These are phyloP conservation scores for Zygoascus biomembranicola DNA, from an alignment of 805 yeast genomes.

Conservation along the genomic window DNA sequence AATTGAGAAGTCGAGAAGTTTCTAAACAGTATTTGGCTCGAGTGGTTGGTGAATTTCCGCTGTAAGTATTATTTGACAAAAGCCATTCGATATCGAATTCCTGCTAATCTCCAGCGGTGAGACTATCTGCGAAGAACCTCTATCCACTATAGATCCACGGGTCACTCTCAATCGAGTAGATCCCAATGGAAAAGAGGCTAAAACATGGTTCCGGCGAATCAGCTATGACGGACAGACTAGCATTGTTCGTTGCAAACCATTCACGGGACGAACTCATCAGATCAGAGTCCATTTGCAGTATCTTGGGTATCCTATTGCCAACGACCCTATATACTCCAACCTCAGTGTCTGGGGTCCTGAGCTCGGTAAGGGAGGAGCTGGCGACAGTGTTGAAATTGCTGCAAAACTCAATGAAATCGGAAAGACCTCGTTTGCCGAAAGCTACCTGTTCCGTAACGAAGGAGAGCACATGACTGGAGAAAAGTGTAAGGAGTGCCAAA, in stretches of 20 bases:
- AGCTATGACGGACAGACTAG: slow-evolving; percentile 63
- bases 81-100: background rate
- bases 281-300: slow-evolving; percentile 87
- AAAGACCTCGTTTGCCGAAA: slow-evolving; percentile 54
- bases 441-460: slow-evolving; percentile 38
- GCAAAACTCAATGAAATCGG: slow-evolving; percentile 55
- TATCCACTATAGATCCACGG: slow-evolving; percentile 65
- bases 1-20: slow-evolving; percentile 61
- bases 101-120: slow-evolving; percentile 25
- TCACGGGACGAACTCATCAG: slow-evolving; percentile 93
- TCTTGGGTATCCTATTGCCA: slow-evolving; percentile 83
- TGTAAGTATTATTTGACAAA: background rate
- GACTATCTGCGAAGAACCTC: slow-evolving; percentile 55
- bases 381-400: slow-evolving; percentile 42
- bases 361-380: slow-evolving; percentile 56
- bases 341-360: slow-evolving; percentile 68
- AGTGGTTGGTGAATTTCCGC: slow-evolving; percentile 81
- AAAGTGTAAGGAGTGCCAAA: slow-evolving; percentile 56
- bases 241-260: slow-evolving; percentile 75
- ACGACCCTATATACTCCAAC: slow-evolving; percentile 87
- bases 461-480: slow-evolving; percentile 64
- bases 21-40: slow-evolving; percentile 78
- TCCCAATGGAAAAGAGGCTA: slow-evolving; percentile 63
- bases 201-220: slow-evolving; percentile 57
- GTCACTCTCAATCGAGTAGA: slow-evolving; percentile 56